Conservation (phyloP, 768 basidiomycete genomes). For the Tylopilus sp. region DNA sequence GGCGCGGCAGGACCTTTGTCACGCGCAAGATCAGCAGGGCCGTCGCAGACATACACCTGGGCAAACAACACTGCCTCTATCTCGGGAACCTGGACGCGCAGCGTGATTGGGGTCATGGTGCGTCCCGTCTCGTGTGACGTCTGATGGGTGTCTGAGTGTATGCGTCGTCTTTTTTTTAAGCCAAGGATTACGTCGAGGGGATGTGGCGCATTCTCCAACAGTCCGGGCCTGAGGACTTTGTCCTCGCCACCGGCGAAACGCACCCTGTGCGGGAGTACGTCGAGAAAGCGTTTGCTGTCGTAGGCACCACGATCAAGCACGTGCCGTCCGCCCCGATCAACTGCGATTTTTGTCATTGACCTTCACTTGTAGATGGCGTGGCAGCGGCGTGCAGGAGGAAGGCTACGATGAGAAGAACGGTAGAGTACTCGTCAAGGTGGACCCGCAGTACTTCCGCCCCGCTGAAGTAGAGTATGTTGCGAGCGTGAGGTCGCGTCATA, state of each 20-base stretch:
- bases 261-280: conserved; percentile 93
- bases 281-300: conserved; percentile 73
- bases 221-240: conserved; percentile 78
- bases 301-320: conserved; percentile 66
- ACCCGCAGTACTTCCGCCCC: conserved; percentile 89
- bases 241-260: conserved; percentile 94
- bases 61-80: conserved; percentile 88
- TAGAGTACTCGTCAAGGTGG: conserved; percentile 77
- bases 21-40: conserved; percentile 93
- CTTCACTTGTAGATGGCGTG: conserved; percentile 60
- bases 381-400: conserved; percentile 71
- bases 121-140: conserved; percentile 19
- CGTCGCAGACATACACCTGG: conserved; percentile 86
- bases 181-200: conserved; percentile 90
- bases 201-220: conserved; percentile 99
- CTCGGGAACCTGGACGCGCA: conserved; percentile 92
- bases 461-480: conserved; percentile 86
- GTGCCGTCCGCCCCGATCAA: conserved; percentile 14
- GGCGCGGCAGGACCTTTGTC: conserved; percentile 92
- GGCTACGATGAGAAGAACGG: conserved; percentile 69
- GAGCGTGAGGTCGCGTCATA: background rate
- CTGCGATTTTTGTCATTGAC: conserved; percentile 1
- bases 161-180: conserved; percentile 38
- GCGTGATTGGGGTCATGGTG: conserved; percentile 98
- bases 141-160: conserved; percentile 3